These are phyloP conservation scores for Debaryomyces prosopidis DNA, from an alignment of 805 yeast genomes.

Conservation along the genomic window DNA sequence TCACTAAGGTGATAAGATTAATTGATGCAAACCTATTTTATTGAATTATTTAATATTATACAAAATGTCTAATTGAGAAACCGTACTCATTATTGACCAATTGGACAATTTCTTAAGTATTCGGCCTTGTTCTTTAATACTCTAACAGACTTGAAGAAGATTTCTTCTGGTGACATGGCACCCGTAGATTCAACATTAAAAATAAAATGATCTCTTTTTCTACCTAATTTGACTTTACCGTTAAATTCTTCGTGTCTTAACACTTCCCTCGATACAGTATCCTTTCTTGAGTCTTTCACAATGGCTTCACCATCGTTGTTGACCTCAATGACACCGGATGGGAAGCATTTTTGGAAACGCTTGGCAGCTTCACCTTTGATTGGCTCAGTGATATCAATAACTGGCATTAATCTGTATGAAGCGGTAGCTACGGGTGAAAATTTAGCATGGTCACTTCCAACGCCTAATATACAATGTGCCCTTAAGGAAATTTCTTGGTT, in stretches of 20 bases:
- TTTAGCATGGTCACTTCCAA: constrained; percentile 95
- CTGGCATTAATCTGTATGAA: constrained; percentile 89
- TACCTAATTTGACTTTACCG: constrained; percentile 87
- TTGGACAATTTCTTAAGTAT: constrained; percentile 76
- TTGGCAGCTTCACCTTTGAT: constrained; percentile 75
- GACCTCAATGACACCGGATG: constrained; percentile 87
- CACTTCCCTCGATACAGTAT: constrained; percentile 96
- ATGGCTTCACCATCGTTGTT: constrained; percentile 66
- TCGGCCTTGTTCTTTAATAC: constrained; percentile 84
- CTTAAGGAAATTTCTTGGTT: constrained; percentile 93
- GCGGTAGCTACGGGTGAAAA: constrained; percentile 98
- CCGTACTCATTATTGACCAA: constrained; percentile 45
- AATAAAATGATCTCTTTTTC: constrained; percentile 89
- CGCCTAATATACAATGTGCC: constrained; percentile 88
- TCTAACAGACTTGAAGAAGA: constrained; percentile 86
- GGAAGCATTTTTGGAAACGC: constrained; percentile 86
- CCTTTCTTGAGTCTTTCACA: constrained; percentile 88
- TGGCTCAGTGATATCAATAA: constrained; percentile 71
- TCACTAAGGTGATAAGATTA: background rate
- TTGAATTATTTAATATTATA: background rate
- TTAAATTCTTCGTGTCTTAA: constrained; percentile 89
- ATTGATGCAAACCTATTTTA: background rate
- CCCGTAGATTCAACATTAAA: constrained; percentile 95
- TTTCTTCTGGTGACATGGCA: constrained; percentile 96
- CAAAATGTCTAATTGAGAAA: background rate